Evolutionary conservation across 139 green algal species (phyloP), one percentile per base, ranked within the genome.

Genomic region (Chlorella sp.): DNA sequence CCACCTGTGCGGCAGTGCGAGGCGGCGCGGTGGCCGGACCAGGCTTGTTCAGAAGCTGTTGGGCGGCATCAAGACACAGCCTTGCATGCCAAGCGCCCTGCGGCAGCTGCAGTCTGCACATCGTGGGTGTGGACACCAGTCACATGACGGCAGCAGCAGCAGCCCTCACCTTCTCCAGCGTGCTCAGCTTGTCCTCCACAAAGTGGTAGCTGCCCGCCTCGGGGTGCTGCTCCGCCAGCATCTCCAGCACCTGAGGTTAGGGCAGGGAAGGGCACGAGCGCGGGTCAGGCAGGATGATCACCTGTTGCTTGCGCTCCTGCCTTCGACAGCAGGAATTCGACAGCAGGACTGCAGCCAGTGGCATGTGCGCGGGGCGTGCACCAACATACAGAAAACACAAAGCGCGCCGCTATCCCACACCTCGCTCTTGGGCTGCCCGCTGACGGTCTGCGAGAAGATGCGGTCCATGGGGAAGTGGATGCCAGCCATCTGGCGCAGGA

Each of bases 171-270:
- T 97, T 98, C 60, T 98, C 92, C 56, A 98, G 89, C 9, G 96
- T 98, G 72, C 81, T 86, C 32, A 95, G 82, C 87, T 98, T 98
- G 84, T 99, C 96, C 85, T 99, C 96, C 34, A 99, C 94, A 91
- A 99, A 98, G 20, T 96, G 83, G 62, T 88, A 91, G 0, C 26
- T 44, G 4, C 23, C 34, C 0, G 88, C 91, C 9, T 75, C 87
- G 0, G 93, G 86, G 87, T 98, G 94, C 68, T 75, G 44, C 21
- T 64, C 72, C 63, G 93, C 78, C 62, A 98, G 91, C 67, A 71
- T 64, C 28, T 78, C 74, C 64, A 98, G 86, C 70, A 98, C 25
- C 60, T 68, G 60, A n/a, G n/a, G n/a, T n/a, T n/a, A n/a, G n/a
- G n/a, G n/a, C n/a, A n/a, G n/a, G n/a, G n/a, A n/a, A n/a, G n/a